Percentiles rank a stretch among this genome's conserved stretches.
Evolutionary conservation across 345 rosid species (phyloP).

Genomic region (Arabidopsis arenosa): DNA sequence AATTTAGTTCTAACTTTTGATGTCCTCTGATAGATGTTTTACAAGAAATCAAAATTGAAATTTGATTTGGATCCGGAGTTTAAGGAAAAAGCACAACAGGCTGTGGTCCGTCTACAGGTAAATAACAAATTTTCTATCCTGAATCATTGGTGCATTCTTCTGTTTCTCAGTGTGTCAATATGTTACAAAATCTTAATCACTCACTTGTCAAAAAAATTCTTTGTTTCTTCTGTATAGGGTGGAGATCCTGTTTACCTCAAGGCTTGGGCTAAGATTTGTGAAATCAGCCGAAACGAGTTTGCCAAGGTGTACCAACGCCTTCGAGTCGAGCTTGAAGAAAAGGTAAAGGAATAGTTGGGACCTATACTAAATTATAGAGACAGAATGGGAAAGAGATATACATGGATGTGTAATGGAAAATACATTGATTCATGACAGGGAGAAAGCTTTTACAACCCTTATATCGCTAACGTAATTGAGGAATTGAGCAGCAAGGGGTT

Average conservation of each 20-base stretch:
- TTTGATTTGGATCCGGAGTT: conserved; percentile 72
- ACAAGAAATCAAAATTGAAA: conserved; percentile 68
- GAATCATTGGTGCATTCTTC: background rate
- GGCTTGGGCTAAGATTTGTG: conserved; percentile 78
- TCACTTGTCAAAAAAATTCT: too few species aligned
- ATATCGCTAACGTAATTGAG: conserved; percentile 66
- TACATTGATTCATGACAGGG: conserved; percentile 60
- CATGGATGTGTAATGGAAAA: conserved; percentile 13
- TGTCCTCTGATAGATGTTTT: conserved; percentile 58
- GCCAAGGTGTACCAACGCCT: conserved; percentile 68
- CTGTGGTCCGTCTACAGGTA: conserved; percentile 88
- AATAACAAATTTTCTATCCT: background rate
- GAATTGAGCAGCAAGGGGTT: conserved; percentile 62
- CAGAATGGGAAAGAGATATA: background rate
- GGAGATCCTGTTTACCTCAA: conserved; percentile 65
- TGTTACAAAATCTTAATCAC: background rate
- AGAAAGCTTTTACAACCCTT: conserved; percentile 92
- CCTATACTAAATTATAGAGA: conserved; percentile 3
- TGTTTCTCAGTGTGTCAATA: background rate
- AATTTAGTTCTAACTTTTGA: conserved; percentile 30
- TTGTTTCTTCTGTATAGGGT: conserved; percentile 45
- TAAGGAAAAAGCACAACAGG: conserved; percentile 80
- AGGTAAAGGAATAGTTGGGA: conserved; percentile 45
- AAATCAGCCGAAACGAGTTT: conserved; percentile 70
- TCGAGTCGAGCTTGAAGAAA: conserved; percentile 73